Base-by-base conservation (phyloP, 768 basidiomycete species). In the Lactarius psammicola region DNA sequence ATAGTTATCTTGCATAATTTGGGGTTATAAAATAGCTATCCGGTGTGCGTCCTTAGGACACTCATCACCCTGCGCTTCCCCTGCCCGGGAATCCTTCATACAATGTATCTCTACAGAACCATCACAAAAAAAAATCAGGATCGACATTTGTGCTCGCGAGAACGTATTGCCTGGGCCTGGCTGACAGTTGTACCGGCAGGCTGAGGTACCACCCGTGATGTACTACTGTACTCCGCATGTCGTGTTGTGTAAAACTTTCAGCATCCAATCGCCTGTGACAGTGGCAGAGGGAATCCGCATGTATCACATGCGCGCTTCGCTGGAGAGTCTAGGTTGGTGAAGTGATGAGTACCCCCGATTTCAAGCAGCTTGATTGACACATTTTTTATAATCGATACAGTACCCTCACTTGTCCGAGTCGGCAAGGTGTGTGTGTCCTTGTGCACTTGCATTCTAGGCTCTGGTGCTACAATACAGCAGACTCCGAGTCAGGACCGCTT, bases 301-400 rank as follows among this genome's bases (percentile, higher is more conserved):
- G n/a, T 23, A 23, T 6, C 11, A 7, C 23, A 26, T 17, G 49
- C 49, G 49, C 49, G 49, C 49, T 51, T 51, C 49, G 49, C 49
- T 51, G 49, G 49, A 51, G 49, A 51, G 49, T 51, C 49, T 51
- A 51, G 49, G 46, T 49, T 13, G n/a, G 46, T 49, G 46, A 51
- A 51, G 49, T 26, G n/a, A 51, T 51, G 49, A 26, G 49, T 17
- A 51, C 49, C 49, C 49, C 11, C 13, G 49, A 51, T 38, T 51
- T 26, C 15, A 51, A 51, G 23, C 26, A 51, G 23, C 26, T 28
- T 40, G 40, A 6, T 26, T 49, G 46, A 26, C 23, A 26, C 10
- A 26, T 23, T 49, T n/a, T 4, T 13, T 13, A 49, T 23, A 10
- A 11, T 0, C 8, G 11, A 46, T 46, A 15, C 17, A 38, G 36